Base-by-base conservation (phyloP, 106 monocot genomes). In the Alisma plantagoaquatica region DNA sequence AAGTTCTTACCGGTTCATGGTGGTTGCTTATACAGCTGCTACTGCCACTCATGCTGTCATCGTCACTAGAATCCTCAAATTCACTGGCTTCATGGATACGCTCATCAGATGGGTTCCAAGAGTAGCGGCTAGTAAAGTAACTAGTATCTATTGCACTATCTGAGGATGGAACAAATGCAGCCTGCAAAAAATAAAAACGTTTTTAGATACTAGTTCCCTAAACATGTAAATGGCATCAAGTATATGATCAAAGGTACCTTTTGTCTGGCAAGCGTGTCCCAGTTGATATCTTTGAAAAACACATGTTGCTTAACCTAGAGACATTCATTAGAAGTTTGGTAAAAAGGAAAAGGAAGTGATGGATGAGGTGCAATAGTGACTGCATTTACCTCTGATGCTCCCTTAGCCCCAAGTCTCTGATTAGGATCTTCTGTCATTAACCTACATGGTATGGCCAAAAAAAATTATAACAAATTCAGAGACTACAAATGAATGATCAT, bases 391-490 rank as follows among this genome's bases (percentile, higher is more conserved):
- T 98, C 98, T 43, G 69, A 66, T 45, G 98, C 98, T 46, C 98
- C 98, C 52, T 71, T 73, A 57, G 98, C 84, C 43, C 98, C 98
- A 64, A 98, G 98, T 47, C 98, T 75, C 44, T 77, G 90, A 66
- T 76, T 72, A 68, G 96, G 96, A 76, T 96, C 96, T 69, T 96
- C 96, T 12, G 84, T 96, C 67, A 96, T 63, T 66, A 98, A 90
- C 66, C 98, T 94, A 66, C n/a, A n/a, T n/a, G n/a, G n/a, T n/a
- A n/a, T n/a, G n/a, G n/a, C n/a, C n/a, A n/a, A n/a, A n/a, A n/a
- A n/a, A n/a, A n/a, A n/a, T n/a, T n/a, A n/a, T n/a, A n/a, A n/a
- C n/a, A n/a, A n/a, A n/a, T n/a, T n/a, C n/a, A n/a, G n/a, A n/a
- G n/a, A n/a, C n/a, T n/a, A n/a, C n/a, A n/a, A n/a, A n/a, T n/a